phyloP scores from a whole-genome alignment of 352 stramenopile species.

The Blastocystis sp. region DNA sequence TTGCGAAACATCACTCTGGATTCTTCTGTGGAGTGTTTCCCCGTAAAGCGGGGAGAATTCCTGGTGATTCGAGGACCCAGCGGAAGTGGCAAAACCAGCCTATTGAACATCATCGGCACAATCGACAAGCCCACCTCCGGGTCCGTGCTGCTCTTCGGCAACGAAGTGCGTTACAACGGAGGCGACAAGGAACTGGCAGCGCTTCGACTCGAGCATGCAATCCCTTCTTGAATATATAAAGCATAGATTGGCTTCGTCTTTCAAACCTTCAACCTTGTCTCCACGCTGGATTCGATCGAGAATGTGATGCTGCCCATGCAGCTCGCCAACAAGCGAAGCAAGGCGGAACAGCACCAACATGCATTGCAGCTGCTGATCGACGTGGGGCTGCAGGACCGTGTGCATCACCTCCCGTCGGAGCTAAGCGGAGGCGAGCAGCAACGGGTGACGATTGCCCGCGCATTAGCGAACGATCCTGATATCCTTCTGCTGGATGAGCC shows the following conservation, averaged over 20 bases:
- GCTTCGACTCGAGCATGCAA: conserved; percentile 65
- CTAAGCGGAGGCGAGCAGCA: conserved; percentile 72
- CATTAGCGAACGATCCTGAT: conserved; percentile 69
- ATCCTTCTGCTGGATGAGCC: conserved; percentile 71
- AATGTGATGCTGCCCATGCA: conserved; percentile 71
- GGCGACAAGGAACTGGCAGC: conserved; percentile 63
- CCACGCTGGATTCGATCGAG: conserved; percentile 69
- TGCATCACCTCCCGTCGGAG: conserved; percentile 71
- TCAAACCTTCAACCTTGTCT: conserved; percentile 71
- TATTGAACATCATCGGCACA: conserved; percentile 70
- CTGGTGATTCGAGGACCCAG: conserved; percentile 69
- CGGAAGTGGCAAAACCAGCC: conserved; percentile 68
- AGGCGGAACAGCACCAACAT: conserved; percentile 8
- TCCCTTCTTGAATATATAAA: background rate
- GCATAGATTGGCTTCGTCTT: conserved; percentile 71
- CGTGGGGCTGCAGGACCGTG: conserved; percentile 70
- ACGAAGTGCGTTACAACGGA: conserved; percentile 9
- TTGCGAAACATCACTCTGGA: conserved; percentile 29
- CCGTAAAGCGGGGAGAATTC: conserved; percentile 67
- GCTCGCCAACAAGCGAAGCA: background rate
- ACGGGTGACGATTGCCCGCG: conserved; percentile 70
- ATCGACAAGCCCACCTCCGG: conserved; percentile 70
- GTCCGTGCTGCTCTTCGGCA: conserved; percentile 64
- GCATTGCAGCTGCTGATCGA: conserved; percentile 67
- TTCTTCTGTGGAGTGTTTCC: conserved; percentile 14